These are phyloP conservation scores for Alternaria dauci DNA, from an alignment of 2,329 filamentous ascomycete genomes.

Conservation along the genomic window DNA sequence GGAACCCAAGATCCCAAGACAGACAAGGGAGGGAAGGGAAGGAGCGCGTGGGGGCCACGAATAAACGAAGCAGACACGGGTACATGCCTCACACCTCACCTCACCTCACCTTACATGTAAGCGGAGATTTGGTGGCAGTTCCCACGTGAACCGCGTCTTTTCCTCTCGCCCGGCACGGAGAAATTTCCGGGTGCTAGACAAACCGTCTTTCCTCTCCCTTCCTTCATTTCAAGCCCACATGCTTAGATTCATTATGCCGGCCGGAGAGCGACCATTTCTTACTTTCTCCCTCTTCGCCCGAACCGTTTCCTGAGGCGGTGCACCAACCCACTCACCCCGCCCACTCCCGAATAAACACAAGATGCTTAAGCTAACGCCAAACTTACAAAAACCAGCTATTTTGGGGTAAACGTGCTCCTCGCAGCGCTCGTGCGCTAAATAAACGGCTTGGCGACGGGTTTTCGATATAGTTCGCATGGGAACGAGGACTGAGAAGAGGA, in stretches of 20 bases:
- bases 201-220: neutral
- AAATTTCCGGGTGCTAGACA: neutral
- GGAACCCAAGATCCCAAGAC: neutral
- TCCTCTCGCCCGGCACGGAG: neutral
- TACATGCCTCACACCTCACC: no score
- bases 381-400: slow-evolving; percentile 45
- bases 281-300: neutral
- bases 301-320: slow-evolving; percentile 13
- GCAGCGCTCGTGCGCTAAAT: slow-evolving; percentile 45
- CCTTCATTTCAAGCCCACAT: no score
- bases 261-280: neutral
- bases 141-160: neutral
- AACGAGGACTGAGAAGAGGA: neutral
- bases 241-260: no score
- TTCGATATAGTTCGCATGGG: no score
- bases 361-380: slow-evolving; percentile 39
- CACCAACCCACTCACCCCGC: neutral
- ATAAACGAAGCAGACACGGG: neutral
- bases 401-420: slow-evolving; percentile 52
- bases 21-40: neutral
- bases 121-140: neutral
- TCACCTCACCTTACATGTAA: neutral
- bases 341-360: neutral
- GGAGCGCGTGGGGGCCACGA: neutral
- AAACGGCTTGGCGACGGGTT: no score